These are phyloP conservation scores for Cryptococcus sp. DNA, from an alignment of 1,284 basidiomycete genomes.

Conservation along the genomic window DNA sequence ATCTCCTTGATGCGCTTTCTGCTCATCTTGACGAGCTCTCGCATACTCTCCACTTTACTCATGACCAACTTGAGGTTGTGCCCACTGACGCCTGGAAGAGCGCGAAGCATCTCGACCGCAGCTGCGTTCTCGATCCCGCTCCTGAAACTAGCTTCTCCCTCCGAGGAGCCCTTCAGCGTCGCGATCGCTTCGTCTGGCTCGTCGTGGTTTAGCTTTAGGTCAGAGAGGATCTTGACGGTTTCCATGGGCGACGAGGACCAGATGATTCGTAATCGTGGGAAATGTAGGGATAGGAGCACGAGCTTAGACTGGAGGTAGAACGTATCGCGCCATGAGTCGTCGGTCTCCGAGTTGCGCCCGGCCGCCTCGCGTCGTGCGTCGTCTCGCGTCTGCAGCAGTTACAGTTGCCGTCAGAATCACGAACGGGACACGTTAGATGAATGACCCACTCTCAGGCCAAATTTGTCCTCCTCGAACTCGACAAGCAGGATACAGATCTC, in stretches of 20 bases:
- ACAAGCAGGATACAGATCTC: slow-evolving; percentile 93
- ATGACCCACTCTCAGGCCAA: slow-evolving; percentile 72
- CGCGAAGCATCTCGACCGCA: slow-evolving; percentile 54
- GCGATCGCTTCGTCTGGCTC: slow-evolving; percentile 81
- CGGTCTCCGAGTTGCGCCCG: slow-evolving; percentile 22
- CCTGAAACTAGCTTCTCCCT: slow-evolving; percentile 21
- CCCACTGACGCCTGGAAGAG: slow-evolving; percentile 67
- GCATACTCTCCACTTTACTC: slow-evolving; percentile 72
- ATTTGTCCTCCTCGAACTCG: slow-evolving; percentile 98
- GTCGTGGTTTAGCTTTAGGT: slow-evolving; percentile 79
- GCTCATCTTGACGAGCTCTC: slow-evolving; percentile 71
- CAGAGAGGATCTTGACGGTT: slow-evolving; percentile 87
- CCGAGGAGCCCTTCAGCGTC: slow-evolving; percentile 68
- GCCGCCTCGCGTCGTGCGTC: slow-evolving; percentile 59
- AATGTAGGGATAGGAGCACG: slow-evolving; percentile 82
- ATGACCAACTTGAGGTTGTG: slow-evolving; percentile 87
- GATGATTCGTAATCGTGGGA: slow-evolving; percentile 87
- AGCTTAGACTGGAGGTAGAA: slow-evolving; percentile 82
- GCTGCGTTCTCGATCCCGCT: slow-evolving; percentile 42
- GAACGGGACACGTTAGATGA: not conserved
- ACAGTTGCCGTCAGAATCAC: not conserved
- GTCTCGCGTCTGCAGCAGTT: slow-evolving; percentile 55
- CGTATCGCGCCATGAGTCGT: slow-evolving; percentile 38
- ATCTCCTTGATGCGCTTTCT: slow-evolving; percentile 69
- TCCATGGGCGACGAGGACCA: slow-evolving; percentile 97